Evolutionary conservation across 768 basidiomycete species (phyloP).

Genomic region (Leccinum barrowsii): DNA sequence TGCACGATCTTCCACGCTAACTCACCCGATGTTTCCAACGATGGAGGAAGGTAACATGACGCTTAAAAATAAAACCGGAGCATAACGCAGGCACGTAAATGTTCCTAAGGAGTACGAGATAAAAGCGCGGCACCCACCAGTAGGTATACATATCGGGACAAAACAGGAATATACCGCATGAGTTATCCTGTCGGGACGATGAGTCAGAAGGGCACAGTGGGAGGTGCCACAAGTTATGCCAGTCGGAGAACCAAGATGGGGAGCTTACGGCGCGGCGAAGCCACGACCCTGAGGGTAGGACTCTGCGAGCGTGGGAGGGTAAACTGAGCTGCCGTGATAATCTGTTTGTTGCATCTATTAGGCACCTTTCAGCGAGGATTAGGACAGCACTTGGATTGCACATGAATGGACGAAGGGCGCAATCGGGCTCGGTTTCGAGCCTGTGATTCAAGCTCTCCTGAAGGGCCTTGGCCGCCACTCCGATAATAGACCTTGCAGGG

Average conservation of each 20-base stretch:
- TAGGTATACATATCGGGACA: not conserved
- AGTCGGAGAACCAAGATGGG: not conserved
- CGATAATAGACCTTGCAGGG: not conserved
- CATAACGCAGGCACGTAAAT: not conserved
- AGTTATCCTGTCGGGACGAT: not conserved
- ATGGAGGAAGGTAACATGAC: not conserved
- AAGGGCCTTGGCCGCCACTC: not conserved
- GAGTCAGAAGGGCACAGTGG: not conserved
- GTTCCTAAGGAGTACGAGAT: not conserved
- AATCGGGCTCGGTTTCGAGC: not conserved
- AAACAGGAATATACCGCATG: not conserved
- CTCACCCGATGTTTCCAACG: not conserved
- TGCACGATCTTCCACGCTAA: not conserved
- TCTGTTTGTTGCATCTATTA: not conserved
- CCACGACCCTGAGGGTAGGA: not conserved
- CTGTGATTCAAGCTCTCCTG: not conserved
- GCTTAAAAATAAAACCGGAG: not conserved
- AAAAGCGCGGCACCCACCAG: not conserved
- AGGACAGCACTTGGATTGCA: not conserved
- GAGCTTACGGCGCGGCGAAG: not conserved
- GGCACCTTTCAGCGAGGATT: not conserved
- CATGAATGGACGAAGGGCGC: not conserved
- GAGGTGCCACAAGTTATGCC: not conserved
- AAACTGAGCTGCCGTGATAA: not conserved
- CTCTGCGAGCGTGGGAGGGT: not conserved